phyloP scores from a whole-genome alignment of 208 protist species.

The Trypanosoma cruzi region DNA sequence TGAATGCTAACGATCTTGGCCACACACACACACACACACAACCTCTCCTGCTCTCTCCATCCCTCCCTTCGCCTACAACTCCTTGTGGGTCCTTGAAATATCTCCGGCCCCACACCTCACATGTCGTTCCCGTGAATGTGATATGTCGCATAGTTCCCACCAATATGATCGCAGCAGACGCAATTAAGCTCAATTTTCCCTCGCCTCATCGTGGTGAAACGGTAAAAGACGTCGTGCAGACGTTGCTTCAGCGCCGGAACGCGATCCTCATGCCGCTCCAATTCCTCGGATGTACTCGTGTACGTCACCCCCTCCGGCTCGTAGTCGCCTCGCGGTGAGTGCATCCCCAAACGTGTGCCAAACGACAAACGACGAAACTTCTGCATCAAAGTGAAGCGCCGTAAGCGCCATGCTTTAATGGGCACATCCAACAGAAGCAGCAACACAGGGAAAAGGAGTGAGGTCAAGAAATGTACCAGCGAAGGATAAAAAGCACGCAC shows the following conservation, averaged over 20 bases:
- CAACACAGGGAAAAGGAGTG: slow-evolving; percentile 68
- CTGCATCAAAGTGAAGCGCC: slow-evolving; percentile 84
- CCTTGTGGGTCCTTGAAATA: too few relatives aligned
- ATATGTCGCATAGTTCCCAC: slow-evolving; percentile 88
- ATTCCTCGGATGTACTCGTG: slow-evolving; percentile 8
- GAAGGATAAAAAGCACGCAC: slow-evolving; percentile 65
- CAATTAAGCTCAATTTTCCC: slow-evolving; percentile 88
- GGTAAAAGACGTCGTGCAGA: slow-evolving; percentile 74
- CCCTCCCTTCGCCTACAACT: too few relatives aligned
- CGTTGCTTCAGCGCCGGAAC: slow-evolving; percentile 37
- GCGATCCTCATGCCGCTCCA: slow-evolving; percentile 8
- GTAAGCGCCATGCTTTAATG: slow-evolving; percentile 83
- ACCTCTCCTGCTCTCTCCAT: too few relatives aligned
- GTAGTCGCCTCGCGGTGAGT: slow-evolving; percentile 90
- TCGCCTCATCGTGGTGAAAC: slow-evolving; percentile 70
- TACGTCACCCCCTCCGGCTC: slow-evolving; percentile 75
- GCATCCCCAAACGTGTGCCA: slow-evolving; percentile 92
- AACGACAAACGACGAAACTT: slow-evolving; percentile 89
- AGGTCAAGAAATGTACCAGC: slow-evolving; percentile 52
- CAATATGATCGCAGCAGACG: slow-evolving; percentile 91
- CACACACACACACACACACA: too few relatives aligned
- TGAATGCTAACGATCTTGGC: too few relatives aligned
- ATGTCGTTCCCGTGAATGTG: slow-evolving; percentile 38
- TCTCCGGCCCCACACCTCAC: too few relatives aligned
- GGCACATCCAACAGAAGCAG: slow-evolving; percentile 75